Evolutionary conservation across 441 rosid genomes (phyloP).

Genomic region (Metrosideros polymorpha): DNA sequence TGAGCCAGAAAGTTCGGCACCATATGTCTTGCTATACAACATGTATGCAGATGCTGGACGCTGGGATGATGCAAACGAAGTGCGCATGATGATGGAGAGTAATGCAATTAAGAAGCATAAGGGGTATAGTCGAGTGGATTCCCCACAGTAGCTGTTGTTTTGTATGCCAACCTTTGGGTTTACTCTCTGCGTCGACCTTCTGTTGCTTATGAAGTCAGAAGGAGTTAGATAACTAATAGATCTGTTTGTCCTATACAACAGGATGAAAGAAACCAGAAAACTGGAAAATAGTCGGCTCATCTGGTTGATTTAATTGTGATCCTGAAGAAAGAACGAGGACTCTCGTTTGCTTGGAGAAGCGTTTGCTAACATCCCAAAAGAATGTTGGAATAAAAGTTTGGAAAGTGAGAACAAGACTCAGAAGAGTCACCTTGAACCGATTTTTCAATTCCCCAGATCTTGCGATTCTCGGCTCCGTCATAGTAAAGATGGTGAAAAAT

Average conservation of each 20-base stretch:
- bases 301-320: not conserved
- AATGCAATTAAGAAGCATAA: slow-evolving; percentile 36
- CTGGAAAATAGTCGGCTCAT: not conserved
- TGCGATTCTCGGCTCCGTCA: not conserved
- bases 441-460: not conserved
- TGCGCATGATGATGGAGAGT: slow-evolving; percentile 40
- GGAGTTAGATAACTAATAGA: not conserved
- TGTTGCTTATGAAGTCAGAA: not conserved
- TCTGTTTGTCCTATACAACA: not conserved
- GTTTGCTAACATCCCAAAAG: not conserved
- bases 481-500: not conserved
- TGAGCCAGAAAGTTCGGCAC: slow-evolving; percentile 56
- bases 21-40: slow-evolving; percentile 52
- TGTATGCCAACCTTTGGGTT: not conserved
- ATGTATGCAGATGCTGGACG: slow-evolving; percentile 43
- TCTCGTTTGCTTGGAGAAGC: not conserved
- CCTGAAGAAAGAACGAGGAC: not conserved
- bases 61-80: slow-evolving; percentile 46
- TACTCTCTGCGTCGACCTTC: not conserved
- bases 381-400: not conserved
- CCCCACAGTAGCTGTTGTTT: not conserved
- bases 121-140: slow-evolving; percentile 45
- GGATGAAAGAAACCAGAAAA: not conserved
- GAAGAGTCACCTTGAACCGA: not conserved
- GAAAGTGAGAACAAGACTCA: not conserved